Base-by-base conservation (phyloP, 495 filamentous ascomycete species). In the Tuber calosporum region DNA sequence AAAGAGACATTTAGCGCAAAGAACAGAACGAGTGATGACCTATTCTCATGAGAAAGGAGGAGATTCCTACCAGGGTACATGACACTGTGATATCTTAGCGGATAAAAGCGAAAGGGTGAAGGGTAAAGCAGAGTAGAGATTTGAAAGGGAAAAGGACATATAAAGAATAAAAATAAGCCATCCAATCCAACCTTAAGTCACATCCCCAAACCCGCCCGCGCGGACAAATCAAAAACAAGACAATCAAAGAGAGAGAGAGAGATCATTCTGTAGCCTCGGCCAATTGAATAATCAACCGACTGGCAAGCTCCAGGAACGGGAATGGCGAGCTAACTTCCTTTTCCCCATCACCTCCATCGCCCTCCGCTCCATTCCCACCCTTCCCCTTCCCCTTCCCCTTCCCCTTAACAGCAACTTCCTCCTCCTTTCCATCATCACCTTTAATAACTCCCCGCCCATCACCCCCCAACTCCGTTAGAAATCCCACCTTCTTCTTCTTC, bases 151-250 rank as follows among this genome's bases (percentile, higher is more conserved):
- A 40, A 69, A 69, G 53, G 13, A 37, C 19, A 72, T 39, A 11
- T 34, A 72, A 69, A 34, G 67, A 68, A 48, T 67, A 45, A 72
- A 58, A n/a, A 34, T n/a, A 41, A 73, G 74, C 26, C 26, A 34
- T 62, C 53, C 53, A 30, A 19, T 83, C 98, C 53, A 30, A 34
- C 13, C 81, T 98, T 90, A 88, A 98, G 95, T 96, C 95, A 98
- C 66, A 87, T 93, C 78, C 96, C 96, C 76, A 99, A 85, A 37
- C 87, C 91, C 72, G 97, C 87, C 76, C 98, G 86, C 87, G 97
- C 92, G 58, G 91, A 92, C 94, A 83, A 97, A 91, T 1, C 93
- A 93, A 83, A 98, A 99, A 6, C 34, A 69, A 69, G 9, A 3
- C 48, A 58, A 58, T 11, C 19, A 58, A 58, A 20, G n/a, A 58